These are phyloP conservation scores for Nitzschia palea DNA, from an alignment of 108 stramenopile species.

Conservation along the genomic window DNA sequence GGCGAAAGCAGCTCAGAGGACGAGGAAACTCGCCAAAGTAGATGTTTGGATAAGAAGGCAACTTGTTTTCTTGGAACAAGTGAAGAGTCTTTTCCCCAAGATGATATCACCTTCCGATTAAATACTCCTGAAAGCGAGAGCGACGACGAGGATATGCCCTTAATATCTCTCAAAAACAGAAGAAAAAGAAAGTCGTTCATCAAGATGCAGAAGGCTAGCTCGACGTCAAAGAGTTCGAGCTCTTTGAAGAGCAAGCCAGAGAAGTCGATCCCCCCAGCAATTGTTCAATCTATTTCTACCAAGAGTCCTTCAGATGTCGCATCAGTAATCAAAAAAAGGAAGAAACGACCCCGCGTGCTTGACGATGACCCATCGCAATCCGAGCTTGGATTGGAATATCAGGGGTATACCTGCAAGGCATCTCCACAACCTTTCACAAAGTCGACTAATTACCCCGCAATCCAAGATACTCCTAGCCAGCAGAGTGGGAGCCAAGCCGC, in stretches of 20 bases:
- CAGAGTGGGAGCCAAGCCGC: too few species aligned
- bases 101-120: background rate
- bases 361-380: constrained; percentile 1
- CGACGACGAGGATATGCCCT: constrained; percentile 5
- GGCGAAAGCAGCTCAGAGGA: constrained; percentile 20
- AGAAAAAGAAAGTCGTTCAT: background rate
- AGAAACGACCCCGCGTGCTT: background rate
- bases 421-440: too few species aligned
- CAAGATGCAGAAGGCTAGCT: background rate
- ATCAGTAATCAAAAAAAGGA: background rate
- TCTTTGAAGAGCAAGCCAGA: too few species aligned
- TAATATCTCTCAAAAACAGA: background rate
- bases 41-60: background rate
- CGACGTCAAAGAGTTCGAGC: too few species aligned
- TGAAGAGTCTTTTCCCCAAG: background rate
- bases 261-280: background rate
- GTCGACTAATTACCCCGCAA: too few species aligned
- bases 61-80: background rate
- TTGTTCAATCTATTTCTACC: background rate
- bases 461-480: too few species aligned
- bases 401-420: too few species aligned
- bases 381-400: background rate
- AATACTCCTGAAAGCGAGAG: background rate
- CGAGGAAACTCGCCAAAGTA: constrained; percentile 3
- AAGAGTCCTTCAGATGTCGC: background rate